These are phyloP conservation scores for Aspergillus quadrilineatus DNA, from an alignment of 2,329 filamentous ascomycete species.

Conservation along the genomic window DNA sequence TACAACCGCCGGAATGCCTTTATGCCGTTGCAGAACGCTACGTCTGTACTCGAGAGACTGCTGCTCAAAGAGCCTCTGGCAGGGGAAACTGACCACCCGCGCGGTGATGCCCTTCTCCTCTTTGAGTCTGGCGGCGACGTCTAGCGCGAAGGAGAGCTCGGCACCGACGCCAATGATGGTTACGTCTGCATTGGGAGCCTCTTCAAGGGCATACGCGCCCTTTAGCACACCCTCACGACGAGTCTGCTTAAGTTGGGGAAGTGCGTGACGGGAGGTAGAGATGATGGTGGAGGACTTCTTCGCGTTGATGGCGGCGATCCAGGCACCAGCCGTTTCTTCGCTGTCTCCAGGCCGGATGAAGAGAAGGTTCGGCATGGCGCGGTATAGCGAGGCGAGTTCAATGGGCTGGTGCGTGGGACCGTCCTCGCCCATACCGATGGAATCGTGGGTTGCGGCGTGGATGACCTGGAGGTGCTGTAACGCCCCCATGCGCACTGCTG, in stretches of 20 bases:
- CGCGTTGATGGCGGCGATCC: conserved; percentile 41
- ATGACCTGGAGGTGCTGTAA: conserved; percentile 57
- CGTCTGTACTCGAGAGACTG: conserved; percentile 49
- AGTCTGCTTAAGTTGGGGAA: conserved; percentile 42
- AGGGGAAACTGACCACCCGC: conserved; percentile 53
- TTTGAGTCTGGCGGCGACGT: conserved; percentile 45
- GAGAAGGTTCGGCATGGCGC: conserved; percentile 62
- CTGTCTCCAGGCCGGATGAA: conserved; percentile 61
- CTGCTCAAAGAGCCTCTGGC: conserved; percentile 50
- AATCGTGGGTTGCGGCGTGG: conserved; percentile 63
- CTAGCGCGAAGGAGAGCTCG: conserved; percentile 50
- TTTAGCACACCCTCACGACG: conserved; percentile 38
- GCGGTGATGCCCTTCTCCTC: conserved; percentile 38
- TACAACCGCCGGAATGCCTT: conserved; percentile 44
- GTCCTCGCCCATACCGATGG: conserved; percentile 60
- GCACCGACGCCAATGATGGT: conserved; percentile 54
- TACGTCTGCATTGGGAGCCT: conserved; percentile 37
- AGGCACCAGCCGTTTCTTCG: conserved; percentile 54
- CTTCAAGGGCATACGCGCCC: conserved; percentile 46
- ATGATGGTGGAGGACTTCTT: conserved; percentile 45
- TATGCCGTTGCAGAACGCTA: conserved; percentile 40
- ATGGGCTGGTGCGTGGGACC: conserved; percentile 65
- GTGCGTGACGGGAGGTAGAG: conserved; percentile 44
- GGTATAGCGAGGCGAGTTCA: conserved; percentile 57
- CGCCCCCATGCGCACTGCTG: conserved; percentile 61